Conservation (phyloP, 495 filamentous ascomycete genomes). For the Lindgomyces ingoldianus region DNA sequence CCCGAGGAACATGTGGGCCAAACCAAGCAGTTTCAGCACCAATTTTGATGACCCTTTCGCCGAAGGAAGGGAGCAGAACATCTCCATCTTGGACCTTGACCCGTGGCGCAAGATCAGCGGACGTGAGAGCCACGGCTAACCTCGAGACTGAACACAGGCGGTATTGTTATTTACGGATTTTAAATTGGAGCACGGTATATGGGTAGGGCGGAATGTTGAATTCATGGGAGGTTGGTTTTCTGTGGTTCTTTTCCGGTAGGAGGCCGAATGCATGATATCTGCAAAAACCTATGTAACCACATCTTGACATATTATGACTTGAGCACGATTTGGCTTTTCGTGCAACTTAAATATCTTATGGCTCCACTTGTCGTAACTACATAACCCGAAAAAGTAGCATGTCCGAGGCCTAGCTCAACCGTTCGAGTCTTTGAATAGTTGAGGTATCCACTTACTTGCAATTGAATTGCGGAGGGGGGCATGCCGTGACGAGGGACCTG, state of each 20-base stretch:
- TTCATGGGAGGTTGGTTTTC: background rate
- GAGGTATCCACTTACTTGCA: constrained; percentile 9
- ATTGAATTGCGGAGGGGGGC: background rate
- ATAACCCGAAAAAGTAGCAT: no score
- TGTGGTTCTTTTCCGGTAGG: background rate
- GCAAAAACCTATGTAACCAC: background rate
- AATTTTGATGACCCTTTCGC: constrained; percentile 35
- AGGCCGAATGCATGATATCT: background rate
- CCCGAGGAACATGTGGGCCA: constrained; percentile 31
- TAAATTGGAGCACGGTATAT: background rate
- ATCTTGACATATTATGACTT: background rate
- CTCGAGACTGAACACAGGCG: background rate
- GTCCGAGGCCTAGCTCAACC: no score
- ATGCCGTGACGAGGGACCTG: background rate
- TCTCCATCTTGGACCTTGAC: constrained; percentile 33
- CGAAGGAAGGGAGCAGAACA: constrained; percentile 20
- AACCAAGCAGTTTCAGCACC: constrained; percentile 10
- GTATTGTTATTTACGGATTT: background rate
- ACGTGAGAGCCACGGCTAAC: constrained; percentile 33
- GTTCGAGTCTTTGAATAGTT: constrained; percentile 13
- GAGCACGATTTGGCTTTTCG: background rate
- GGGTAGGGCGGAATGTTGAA: background rate
- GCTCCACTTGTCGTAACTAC: no score
- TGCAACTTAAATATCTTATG: background rate
- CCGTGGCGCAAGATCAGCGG: constrained; percentile 37